Conservation (phyloP, 169 alveolate genomes). For the Plasmodium gonderi region DNA sequence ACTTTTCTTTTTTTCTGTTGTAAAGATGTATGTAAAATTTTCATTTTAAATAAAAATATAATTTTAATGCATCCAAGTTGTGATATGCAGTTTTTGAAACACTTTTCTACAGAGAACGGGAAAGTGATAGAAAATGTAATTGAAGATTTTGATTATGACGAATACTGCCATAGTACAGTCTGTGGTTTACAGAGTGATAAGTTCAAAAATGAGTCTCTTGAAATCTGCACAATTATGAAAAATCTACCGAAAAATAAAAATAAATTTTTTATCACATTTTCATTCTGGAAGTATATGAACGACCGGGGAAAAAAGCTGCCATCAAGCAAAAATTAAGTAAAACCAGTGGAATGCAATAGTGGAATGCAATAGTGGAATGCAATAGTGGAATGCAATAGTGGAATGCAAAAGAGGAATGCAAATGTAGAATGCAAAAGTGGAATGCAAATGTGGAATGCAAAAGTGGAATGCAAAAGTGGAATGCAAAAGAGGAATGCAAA, state of each 20-base stretch:
- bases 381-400: too few species aligned
- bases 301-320: not conserved
- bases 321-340: not conserved
- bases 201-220: not conserved
- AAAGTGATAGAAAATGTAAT: not conserved
- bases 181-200: not conserved
- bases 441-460: not conserved
- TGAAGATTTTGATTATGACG: conserved; percentile 10
- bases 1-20: conserved; percentile 28
- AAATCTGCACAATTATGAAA: conserved; percentile 4
- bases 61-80: conserved; percentile 3
- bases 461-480: not conserved
- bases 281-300: conserved; percentile 28
- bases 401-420: too few species aligned
- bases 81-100: not conserved
- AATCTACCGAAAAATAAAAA: conserved; percentile 3
- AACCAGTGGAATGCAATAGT: not conserved
- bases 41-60: conserved; percentile 1
- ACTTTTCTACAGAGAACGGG: not conserved
- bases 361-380: too few species aligned
- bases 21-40: conserved; percentile 15
- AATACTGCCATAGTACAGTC: not conserved
- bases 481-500: not conserved
- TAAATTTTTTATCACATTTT: conserved; percentile 22
- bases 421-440: too few species aligned